Evolutionary conservation across 2,329 filamentous ascomycete species (phyloP).

Genomic region (Fusarium abutilonis): DNA sequence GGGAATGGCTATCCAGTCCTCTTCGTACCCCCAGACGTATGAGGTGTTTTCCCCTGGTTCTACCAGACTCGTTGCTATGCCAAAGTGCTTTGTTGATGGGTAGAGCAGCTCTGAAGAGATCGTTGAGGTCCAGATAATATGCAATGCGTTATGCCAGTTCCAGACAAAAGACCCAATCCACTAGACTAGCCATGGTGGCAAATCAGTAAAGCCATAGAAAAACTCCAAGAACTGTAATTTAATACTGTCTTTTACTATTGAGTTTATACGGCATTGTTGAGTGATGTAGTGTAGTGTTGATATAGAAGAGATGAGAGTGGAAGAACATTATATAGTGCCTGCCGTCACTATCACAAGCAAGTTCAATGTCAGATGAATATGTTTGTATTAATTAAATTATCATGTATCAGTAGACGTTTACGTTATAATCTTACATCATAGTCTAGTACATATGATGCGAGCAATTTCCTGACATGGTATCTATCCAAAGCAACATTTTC

Average conservation of each 20-base stretch:
- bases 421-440: constrained; percentile 18
- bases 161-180: constrained; percentile 23
- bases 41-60: constrained; percentile 7
- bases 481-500: constrained; percentile 18
- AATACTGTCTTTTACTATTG: no score
- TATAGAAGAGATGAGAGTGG: neutral
- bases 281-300: neutral
- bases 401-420: constrained; percentile 19
- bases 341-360: neutral
- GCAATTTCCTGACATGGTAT: constrained; percentile 17
- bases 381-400: constrained; percentile 26
- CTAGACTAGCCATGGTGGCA: constrained; percentile 5
- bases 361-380: neutral
- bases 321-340: neutral
- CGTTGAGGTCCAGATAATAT: constrained; percentile 8
- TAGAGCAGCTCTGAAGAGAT: constrained; percentile 12
- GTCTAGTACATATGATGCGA: constrained; percentile 5
- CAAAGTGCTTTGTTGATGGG: constrained; percentile 11
- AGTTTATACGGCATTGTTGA: no score
- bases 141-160: constrained; percentile 27
- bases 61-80: constrained; percentile 7
- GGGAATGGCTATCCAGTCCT: neutral
- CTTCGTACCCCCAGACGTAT: neutral
- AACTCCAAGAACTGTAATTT: neutral
- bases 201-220: neutral